Conservation (phyloP, 495 filamentous ascomycete species). For the Delitschia confertaspora region DNA sequence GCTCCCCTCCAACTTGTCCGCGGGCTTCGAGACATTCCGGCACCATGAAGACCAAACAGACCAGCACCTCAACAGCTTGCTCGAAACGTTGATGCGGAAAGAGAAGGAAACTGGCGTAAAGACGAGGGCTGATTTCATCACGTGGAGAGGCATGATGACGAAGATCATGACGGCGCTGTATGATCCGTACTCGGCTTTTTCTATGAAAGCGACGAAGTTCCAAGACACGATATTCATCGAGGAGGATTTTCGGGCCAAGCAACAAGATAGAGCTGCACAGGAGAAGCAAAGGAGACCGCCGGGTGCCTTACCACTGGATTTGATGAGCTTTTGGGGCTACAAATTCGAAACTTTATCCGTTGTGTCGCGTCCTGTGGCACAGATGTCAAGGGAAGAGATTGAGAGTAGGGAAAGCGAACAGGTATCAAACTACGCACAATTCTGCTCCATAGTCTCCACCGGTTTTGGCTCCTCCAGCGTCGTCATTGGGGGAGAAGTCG, state of each 20-base stretch:
- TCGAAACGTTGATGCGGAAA: constrained; percentile 62
- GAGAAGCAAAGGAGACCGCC: constrained; percentile 43
- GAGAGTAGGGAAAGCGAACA: constrained; percentile 59
- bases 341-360: constrained; percentile 88
- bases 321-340: constrained; percentile 74
- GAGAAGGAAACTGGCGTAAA: constrained; percentile 58
- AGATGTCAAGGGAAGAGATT: constrained; percentile 62
- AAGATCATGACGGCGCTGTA: constrained; percentile 89
- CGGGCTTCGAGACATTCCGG: constrained; percentile 73
- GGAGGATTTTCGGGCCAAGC: constrained; percentile 68
- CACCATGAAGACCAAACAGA: constrained; percentile 74
- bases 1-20: constrained; percentile 61
- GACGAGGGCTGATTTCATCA: constrained; percentile 71
- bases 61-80: constrained; percentile 78
- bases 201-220: constrained; percentile 89
- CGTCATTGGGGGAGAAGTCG: constrained; percentile 89
- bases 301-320: constrained; percentile 51
- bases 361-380: constrained; percentile 61
- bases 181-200: constrained; percentile 74
- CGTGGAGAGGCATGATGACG: constrained; percentile 98
- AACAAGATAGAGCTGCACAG: constrained; percentile 46
- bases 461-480: constrained; percentile 65
- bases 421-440: constrained; percentile 83
- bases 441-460: constrained; percentile 85
- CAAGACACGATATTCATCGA: constrained; percentile 79